A percentile compares a stretch with the other conserved stretches of the same genome.
phyloP scores from a whole-genome alignment of 2,329 filamentous ascomycete species.

The Eutypa lata region DNA sequence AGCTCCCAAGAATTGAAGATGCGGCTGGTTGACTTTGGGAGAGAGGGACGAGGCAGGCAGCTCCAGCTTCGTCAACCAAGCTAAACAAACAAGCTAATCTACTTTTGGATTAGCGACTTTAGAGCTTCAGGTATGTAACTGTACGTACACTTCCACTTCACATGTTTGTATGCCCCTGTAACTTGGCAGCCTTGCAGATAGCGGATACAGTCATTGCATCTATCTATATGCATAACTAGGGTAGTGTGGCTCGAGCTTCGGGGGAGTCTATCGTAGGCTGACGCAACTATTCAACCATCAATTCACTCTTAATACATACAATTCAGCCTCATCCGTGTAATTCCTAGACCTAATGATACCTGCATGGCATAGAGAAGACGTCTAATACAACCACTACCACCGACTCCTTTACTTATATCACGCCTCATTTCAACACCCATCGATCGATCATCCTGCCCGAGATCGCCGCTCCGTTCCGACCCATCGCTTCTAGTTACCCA shows the following conservation, averaged over 20 bases:
- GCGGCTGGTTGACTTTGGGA: neutral
- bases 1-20: neutral
- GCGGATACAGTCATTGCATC: neutral
- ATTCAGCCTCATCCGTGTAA: neutral
- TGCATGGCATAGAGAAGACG: too few relatives aligned
- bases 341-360: neutral
- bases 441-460: too few relatives aligned
- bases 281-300: neutral
- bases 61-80: conserved; percentile 7
- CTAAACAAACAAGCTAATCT: neutral
- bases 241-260: neutral
- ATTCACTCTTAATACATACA: neutral
- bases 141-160: neutral
- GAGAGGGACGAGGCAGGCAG: conserved; percentile 4
- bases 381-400: too few relatives aligned
- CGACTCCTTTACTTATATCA: too few relatives aligned
- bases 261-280: neutral
- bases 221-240: neutral
- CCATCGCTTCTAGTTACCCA: too few relatives aligned
- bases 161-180: neutral
- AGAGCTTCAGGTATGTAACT: neutral
- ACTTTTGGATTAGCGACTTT: neutral
- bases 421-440: too few relatives aligned
- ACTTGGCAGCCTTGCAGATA: neutral
- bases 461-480: too few relatives aligned